Evolutionary conservation across 768 basidiomycete genomes (phyloP).

Genomic region (Lactarius akahatsu): DNA sequence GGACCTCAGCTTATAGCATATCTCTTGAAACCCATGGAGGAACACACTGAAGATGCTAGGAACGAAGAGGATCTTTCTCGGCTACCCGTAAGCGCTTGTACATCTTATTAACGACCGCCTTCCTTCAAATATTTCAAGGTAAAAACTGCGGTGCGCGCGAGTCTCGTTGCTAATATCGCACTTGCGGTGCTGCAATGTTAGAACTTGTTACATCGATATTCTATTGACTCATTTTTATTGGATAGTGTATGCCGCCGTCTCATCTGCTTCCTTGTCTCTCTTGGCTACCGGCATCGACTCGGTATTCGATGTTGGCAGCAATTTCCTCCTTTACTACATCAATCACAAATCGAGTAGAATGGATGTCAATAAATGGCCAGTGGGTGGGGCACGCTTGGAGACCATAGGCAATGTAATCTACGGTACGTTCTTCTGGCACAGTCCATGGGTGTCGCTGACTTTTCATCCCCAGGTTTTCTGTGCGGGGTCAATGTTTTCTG

Average conservation of each 20-base stretch:
- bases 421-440: conserved; percentile 42
- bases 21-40: conserved; percentile 89
- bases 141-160: conserved; percentile 84
- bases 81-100: conserved; percentile 51
- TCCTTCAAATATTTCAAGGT: conserved; percentile 49
- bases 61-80: conserved; percentile 65
- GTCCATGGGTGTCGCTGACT: background rate
- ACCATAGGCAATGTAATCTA: conserved; percentile 89
- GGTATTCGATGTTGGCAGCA: conserved; percentile 80
- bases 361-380: conserved; percentile 87
- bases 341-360: conserved; percentile 69
- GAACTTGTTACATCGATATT: conserved; percentile 26
- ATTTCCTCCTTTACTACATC: conserved; percentile 75
- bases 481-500: conserved; percentile 31
- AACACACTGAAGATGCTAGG: conserved; percentile 80
- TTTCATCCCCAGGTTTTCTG: conserved; percentile 47
- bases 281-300: conserved; percentile 91
- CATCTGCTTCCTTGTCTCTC: conserved; percentile 78
- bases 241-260: conserved; percentile 88
- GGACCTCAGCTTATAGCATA: conserved; percentile 69
- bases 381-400: conserved; percentile 85
- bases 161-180: conserved; percentile 71
- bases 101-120: background rate
- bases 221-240: conserved; percentile 11
- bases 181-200: conserved; percentile 72